phyloP scores from a whole-genome alignment of 2,329 filamentous ascomycete genomes.

The Colletotrichum brevisporum region DNA sequence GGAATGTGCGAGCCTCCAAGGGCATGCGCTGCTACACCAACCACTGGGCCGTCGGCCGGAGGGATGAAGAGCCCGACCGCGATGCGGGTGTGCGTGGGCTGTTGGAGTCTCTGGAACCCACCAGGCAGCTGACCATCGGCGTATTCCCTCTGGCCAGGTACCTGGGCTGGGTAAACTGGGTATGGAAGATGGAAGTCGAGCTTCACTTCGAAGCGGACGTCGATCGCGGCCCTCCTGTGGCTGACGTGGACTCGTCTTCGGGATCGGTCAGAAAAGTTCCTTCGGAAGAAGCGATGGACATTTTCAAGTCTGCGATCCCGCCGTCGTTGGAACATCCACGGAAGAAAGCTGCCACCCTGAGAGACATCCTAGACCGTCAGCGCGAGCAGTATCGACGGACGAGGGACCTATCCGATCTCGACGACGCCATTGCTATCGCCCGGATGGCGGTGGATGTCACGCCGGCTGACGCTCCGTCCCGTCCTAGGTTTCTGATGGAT shows the following conservation, averaged over 20 bases:
- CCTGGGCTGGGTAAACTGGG: constrained; percentile 1
- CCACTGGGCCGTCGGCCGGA: not conserved
- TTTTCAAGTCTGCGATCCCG: not conserved
- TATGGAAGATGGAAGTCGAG: constrained; percentile 6
- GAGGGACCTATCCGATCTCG: not conserved
- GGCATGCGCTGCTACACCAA: constrained; percentile 6
- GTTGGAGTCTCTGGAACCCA: not conserved
- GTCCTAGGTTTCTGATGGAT: not conserved
- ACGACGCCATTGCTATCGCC: not conserved
- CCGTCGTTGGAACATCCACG: not conserved
- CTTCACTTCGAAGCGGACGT: not conserved
- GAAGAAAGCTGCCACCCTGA: too few species aligned
- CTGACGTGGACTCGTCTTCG: not conserved
- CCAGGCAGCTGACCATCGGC: not conserved
- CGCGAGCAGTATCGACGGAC: not conserved
- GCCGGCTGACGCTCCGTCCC: not conserved
- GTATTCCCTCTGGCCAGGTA: not conserved
- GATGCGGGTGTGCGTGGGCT: not conserved
- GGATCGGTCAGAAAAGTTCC: not conserved
- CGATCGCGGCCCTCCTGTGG: too few species aligned
- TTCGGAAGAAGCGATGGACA: not conserved
- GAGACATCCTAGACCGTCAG: not conserved
- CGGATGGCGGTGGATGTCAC: not conserved
- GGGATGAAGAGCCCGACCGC: not conserved
- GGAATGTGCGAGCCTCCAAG: constrained; percentile 1